Evolutionary conservation across 148 eudicot species (phyloP).

Genomic region (Vaccinium corymbosum): DNA sequence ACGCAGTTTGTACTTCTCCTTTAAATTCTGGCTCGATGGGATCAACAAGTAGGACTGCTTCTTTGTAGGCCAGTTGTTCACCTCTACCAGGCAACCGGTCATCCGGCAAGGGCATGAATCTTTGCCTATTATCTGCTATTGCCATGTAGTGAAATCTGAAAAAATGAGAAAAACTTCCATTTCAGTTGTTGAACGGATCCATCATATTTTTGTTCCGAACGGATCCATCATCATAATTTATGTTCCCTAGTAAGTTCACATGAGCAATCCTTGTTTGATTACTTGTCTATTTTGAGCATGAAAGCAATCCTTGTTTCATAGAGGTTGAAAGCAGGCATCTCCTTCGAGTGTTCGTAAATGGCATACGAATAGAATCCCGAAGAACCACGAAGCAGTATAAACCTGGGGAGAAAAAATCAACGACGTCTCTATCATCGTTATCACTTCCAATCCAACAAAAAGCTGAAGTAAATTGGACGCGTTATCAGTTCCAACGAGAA

Average conservation of each 20-base stretch:
- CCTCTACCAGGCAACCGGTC: slow-evolving; percentile 63
- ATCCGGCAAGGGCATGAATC: slow-evolving; percentile 80
- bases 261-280: neutral
- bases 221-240: too few relatives aligned
- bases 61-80: slow-evolving; percentile 58
- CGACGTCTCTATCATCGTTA: neutral
- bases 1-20: slow-evolving; percentile 35
- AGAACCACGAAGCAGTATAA: slow-evolving; percentile 54
- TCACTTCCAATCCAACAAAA: neutral
- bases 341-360: slow-evolving; percentile 50
- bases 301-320: slow-evolving; percentile 75
- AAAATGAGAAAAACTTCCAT: neutral
- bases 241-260: neutral
- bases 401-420: slow-evolving; percentile 29
- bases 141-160: slow-evolving; percentile 81
- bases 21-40: slow-evolving; percentile 40
- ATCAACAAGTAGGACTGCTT: slow-evolving; percentile 73
- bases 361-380: slow-evolving; percentile 68
- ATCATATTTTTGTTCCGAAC: neutral
- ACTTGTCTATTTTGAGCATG: slow-evolving; percentile 75
- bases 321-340: slow-evolving; percentile 77
- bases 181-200: neutral
- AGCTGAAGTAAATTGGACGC: neutral
- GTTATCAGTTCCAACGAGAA: neutral
- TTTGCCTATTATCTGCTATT: slow-evolving; percentile 59